phyloP scores from a whole-genome alignment of 2,329 filamentous ascomycete species.

The Fusarium coicis region DNA sequence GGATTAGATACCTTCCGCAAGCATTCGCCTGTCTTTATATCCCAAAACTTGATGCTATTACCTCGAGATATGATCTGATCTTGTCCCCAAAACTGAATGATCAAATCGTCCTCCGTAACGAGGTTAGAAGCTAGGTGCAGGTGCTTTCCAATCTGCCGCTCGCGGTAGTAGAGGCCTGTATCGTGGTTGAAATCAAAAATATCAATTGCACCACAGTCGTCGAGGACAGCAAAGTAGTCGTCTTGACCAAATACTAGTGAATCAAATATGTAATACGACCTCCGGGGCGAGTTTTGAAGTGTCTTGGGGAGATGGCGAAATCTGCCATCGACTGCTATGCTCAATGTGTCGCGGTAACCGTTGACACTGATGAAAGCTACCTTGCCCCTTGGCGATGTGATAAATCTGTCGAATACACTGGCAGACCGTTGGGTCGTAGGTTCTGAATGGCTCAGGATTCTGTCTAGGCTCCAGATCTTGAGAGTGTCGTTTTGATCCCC shows the following conservation, averaged over 20 bases:
- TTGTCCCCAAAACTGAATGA: background rate
- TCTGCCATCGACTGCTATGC: fast-evolving
- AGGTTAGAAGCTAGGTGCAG: too few species aligned
- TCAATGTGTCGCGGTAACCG: fast-evolving
- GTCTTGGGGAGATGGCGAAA: background rate
- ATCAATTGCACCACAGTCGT: fast-evolving
- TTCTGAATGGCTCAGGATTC: fast-evolving
- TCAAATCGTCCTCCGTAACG: fast-evolving
- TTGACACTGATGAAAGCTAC: fast-evolving
- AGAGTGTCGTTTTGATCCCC: fast-evolving
- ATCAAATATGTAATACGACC: fast-evolving
- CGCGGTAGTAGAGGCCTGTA: background rate
- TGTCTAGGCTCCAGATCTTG: background rate
- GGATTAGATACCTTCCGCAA: too few species aligned
- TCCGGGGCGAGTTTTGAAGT: fast-evolving
- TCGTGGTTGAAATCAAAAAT: fast-evolving
- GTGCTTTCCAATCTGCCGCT: fast-evolving
- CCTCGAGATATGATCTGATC: fast-evolving
- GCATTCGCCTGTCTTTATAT: fast-evolving
- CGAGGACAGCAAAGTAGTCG: fast-evolving
- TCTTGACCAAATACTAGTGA: fast-evolving
- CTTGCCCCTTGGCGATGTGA: fast-evolving
- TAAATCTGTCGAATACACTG: fast-evolving
- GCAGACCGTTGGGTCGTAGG: fast-evolving
- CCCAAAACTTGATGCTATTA: fast-evolving